phyloP scores from a whole-genome alignment of 768 basidiomycete genomes.

The Mycena epipterygia region DNA sequence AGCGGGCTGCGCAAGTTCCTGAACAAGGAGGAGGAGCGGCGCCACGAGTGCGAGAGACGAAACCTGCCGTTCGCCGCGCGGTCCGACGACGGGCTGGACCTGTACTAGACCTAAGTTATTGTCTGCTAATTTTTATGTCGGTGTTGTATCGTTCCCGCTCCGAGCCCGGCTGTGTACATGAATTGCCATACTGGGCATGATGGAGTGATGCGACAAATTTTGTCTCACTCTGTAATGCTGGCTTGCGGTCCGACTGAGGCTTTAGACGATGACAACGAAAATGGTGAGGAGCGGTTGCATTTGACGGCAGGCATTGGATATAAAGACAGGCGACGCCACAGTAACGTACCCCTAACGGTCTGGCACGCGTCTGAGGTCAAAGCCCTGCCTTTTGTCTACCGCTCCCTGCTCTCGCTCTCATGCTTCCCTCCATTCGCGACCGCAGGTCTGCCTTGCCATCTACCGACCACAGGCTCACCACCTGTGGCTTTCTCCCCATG shows the following conservation, averaged over 20 bases:
- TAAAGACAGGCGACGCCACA: background rate
- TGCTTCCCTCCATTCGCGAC: constrained; percentile 26
- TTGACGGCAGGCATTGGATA: too few species aligned
- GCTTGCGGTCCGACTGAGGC: constrained; percentile 18
- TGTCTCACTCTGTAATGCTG: background rate
- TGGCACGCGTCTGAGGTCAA: background rate
- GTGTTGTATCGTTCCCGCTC: background rate
- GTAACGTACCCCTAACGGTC: constrained; percentile 14
- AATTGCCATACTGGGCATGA: background rate
- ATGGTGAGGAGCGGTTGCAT: constrained; percentile 11
- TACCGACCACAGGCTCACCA: constrained; percentile 39
- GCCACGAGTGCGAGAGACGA: constrained; percentile 67
- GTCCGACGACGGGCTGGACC: constrained; percentile 73
- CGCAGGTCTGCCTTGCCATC: constrained; percentile 34
- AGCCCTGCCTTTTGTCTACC: background rate
- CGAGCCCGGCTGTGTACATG: background rate
- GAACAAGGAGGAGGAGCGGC: constrained; percentile 75
- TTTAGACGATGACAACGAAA: constrained; percentile 25
- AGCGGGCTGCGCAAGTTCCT: constrained; percentile 73
- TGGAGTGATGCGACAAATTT: background rate
- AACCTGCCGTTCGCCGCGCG: constrained; percentile 72
- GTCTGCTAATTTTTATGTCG: background rate
- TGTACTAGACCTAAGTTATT: constrained; percentile 59
- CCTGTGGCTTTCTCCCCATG: constrained; percentile 61
- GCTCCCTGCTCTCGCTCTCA: constrained; percentile 16